Evolutionary conservation across 2,329 filamentous ascomycete species (phyloP).

Genomic region (Phyllachora maydis): DNA sequence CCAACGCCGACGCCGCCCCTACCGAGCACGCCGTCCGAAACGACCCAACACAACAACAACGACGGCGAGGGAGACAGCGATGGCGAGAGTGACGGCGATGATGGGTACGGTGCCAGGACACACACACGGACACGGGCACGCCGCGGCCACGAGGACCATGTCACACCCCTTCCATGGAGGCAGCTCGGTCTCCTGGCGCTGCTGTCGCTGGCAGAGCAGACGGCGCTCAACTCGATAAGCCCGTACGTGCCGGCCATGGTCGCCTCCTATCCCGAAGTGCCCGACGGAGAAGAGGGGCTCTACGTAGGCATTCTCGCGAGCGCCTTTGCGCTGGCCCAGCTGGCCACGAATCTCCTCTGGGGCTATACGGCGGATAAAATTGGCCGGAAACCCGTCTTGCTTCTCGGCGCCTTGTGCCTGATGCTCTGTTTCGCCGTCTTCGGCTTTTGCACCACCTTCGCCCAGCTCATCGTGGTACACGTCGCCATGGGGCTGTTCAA

Average conservation of each 20-base stretch:
- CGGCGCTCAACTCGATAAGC: constrained; percentile 86
- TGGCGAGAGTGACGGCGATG: constrained; percentile 1
- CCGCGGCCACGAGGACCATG: constrained; percentile 15
- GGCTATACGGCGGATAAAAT: constrained; percentile 64
- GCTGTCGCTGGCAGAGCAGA: constrained; percentile 85
- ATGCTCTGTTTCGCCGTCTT: constrained; percentile 68
- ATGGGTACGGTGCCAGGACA: no score
- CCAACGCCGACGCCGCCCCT: constrained; percentile 55
- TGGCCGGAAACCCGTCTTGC: constrained; percentile 63
- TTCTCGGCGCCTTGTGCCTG: constrained; percentile 67
- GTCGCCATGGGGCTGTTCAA: constrained; percentile 83
- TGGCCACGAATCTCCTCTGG: constrained; percentile 84
- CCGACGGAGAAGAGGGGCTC: constrained; percentile 49
- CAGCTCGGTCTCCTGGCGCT: constrained; percentile 75
- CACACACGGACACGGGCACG: constrained; percentile 2
- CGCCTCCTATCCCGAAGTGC: constrained; percentile 62
- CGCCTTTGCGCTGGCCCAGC: constrained; percentile 78
- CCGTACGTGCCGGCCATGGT: constrained; percentile 93
- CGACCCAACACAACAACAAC: constrained; percentile 7
- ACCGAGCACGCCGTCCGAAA: constrained; percentile 39
- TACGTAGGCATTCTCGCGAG: constrained; percentile 86
- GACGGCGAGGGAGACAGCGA: constrained; percentile 1
- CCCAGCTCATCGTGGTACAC: constrained; percentile 74
- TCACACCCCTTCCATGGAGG: constrained; percentile 59
- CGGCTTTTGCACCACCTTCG: constrained; percentile 65